Base-by-base conservation (phyloP, 2,329 filamentous ascomycete genomes). In the Colletotrichum neosansevieriae region DNA sequence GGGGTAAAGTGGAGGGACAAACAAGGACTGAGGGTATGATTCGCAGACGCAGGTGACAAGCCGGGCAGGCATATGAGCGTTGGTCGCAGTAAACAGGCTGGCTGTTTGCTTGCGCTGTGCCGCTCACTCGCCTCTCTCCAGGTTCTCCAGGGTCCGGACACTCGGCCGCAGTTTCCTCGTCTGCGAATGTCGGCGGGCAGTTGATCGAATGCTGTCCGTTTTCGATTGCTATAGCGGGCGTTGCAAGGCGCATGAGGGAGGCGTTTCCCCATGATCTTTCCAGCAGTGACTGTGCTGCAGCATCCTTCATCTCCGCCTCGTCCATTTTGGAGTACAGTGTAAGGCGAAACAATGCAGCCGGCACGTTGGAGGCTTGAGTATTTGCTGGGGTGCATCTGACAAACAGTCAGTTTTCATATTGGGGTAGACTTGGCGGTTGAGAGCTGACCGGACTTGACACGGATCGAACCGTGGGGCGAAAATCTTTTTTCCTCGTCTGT, bases 271-370 rank as follows among this genome's bases (percentile, higher is more conserved):
- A 38, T 11, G 12, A 12, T 29, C 24, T 32, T 34, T 34, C 42
- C 29, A n/a, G n/a, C 17, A 21, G 15, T 12, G n/a, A n/a, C n/a
- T n/a, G n/a, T n/a, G 29, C 6, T 34, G 40, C 42, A 29, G 15
- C 40, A 34, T 58, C 40, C 56, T 47, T 58, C 56, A 58, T 58
- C 56, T 36, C 42, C 42, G 44, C 24, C 17, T 1, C 17, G 19
- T 47, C n/a, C 40, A 17, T 10, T n/a, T 57, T 13, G 53, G 34
- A n/a, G 42, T 45, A 49, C 42, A 21, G 4, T 36, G 56, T 7
- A 58, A 58, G 56, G 29, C 56, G n/a, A 36, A 24, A 58, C 56
- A 57, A 47, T 47, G 56, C 56, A 58, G 42, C 42, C 40, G 44
- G 13, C 21, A 47, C 42, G 21, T 53, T 51, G 58, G 21, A 36